Base-by-base conservation (phyloP, 306 rosid genomes). In the Gynostemma pentaphyllum region DNA sequence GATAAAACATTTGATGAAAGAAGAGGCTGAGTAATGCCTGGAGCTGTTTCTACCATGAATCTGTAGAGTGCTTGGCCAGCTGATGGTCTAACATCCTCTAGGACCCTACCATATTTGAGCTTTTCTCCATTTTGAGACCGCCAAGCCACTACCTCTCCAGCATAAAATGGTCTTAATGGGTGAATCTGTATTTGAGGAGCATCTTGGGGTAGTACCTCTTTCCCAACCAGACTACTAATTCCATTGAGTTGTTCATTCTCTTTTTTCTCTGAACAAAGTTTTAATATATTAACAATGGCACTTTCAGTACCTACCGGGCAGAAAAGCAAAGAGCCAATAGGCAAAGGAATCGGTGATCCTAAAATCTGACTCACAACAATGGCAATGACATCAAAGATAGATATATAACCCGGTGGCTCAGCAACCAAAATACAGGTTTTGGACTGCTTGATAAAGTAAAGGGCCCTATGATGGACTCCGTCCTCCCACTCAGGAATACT, bases 101-200 rank as follows among this genome's bases (percentile, higher is more conserved):
- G 81, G 51, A 91, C 87, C 63, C 78, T 84, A 32, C 98, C 98
- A 68, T 91, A 91, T 68, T 84, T 88, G 45, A 91, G 78, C 80
- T 91, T 91, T 69, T 91, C 95, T 69, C 98, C 98, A 41, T 74
- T 86, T 76, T 88, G 88, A 63, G 86, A 79, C 24, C 95, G 91
- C 98, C 98, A 91, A 55, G 98, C 98, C 64, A 91, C 98, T 79
- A 91, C 80, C 83, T 91, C 98, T 55, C 92, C 96, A 18, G 89
- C 84, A 60, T 88, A 91, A 66, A 91, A 91, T 66, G 98, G 98
- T 70, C 98, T 83, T 74, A 91, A 69, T 0, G 96, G 98, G 80
- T 91, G 98, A 76, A 91, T 72, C 75, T 91, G 98, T 66, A 91
- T 82, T 74, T 85, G 98, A 67, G 70, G 91, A 41, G 90, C 95